phyloP scores from a whole-genome alignment of 1,284 basidiomycete genomes.

The Ceratobasidium sp. region DNA sequence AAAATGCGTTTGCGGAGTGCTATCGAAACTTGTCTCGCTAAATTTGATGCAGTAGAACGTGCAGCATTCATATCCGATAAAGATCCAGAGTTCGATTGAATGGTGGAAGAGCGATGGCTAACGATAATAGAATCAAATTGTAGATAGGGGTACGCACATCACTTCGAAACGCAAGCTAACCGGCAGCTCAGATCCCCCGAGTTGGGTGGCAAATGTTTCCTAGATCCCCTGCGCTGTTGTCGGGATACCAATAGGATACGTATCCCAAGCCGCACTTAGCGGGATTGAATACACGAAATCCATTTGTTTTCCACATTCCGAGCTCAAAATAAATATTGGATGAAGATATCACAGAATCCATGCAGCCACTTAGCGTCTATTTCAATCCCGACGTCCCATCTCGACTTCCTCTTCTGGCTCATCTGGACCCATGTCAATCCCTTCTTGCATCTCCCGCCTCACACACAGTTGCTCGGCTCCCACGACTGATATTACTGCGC shows the following conservation, averaged over 20 bases:
- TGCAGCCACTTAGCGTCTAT: constrained; percentile 25
- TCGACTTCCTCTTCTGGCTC: constrained; percentile 49
- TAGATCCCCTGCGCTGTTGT: background rate
- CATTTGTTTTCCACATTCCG: background rate
- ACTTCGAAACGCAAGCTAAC: background rate
- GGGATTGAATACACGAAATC: background rate
- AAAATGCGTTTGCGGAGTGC: too few species aligned
- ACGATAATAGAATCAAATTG: background rate
- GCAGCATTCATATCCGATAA: background rate
- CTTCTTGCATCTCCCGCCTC: constrained; percentile 89
- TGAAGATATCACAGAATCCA: background rate
- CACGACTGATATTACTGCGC: constrained; percentile 77
- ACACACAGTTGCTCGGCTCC: constrained; percentile 92
- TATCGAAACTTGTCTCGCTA: too few species aligned
- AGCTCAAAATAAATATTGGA: constrained; percentile 17
- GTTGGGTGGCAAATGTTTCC: background rate
- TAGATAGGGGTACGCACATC: background rate
- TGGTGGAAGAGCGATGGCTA: background rate
- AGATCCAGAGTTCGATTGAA: background rate
- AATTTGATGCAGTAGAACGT: too few species aligned
- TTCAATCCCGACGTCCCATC: constrained; percentile 24
- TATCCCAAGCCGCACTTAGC: background rate
- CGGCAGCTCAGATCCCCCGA: background rate
- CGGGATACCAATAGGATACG: background rate
- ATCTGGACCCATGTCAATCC: constrained; percentile 65